These are phyloP conservation scores for Pythium periplocum DNA, from an alignment of 352 stramenopile genomes.

Conservation along the genomic window DNA sequence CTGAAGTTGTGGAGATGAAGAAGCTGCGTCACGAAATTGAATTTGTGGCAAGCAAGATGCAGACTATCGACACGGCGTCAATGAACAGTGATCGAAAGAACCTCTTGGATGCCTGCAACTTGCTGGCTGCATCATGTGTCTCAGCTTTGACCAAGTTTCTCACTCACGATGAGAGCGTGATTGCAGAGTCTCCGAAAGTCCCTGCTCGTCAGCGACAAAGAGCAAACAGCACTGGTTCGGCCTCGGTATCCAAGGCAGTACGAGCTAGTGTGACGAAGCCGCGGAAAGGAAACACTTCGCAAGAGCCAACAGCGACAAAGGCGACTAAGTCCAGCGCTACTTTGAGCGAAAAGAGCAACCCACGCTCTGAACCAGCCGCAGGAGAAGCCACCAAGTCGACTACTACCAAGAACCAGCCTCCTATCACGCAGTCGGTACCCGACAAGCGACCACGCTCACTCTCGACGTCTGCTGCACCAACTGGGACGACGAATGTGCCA, in stretches of 20 bases:
- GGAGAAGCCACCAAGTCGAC: not conserved
- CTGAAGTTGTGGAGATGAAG: conserved; percentile 66
- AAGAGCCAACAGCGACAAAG: no score
- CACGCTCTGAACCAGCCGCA: no score
- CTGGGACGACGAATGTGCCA: not conserved
- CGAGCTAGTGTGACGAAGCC: not conserved
- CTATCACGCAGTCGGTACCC: no score
- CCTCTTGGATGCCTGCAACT: conserved; percentile 57
- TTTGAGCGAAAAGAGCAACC: no score
- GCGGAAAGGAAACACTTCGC: not conserved
- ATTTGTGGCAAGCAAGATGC: conserved; percentile 35
- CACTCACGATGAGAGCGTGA: not conserved
- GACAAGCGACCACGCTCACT: conserved; percentile 5
- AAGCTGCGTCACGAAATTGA: conserved; percentile 65
- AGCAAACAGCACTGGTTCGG: conserved; percentile 12
- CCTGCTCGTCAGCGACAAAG: conserved; percentile 8
- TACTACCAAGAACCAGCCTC: not conserved
- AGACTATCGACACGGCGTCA: conserved; percentile 22
- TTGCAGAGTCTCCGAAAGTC: not conserved
- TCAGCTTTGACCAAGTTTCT: conserved; percentile 61
- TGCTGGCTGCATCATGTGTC: conserved; percentile 55
- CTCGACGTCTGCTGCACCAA: conserved; percentile 16
- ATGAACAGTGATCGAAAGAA: conserved; percentile 19
- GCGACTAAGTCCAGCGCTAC: no score
- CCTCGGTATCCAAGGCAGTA: no score